Base-by-base conservation (phyloP, 257 asterid genomes). In the Fraxinus anomala region DNA sequence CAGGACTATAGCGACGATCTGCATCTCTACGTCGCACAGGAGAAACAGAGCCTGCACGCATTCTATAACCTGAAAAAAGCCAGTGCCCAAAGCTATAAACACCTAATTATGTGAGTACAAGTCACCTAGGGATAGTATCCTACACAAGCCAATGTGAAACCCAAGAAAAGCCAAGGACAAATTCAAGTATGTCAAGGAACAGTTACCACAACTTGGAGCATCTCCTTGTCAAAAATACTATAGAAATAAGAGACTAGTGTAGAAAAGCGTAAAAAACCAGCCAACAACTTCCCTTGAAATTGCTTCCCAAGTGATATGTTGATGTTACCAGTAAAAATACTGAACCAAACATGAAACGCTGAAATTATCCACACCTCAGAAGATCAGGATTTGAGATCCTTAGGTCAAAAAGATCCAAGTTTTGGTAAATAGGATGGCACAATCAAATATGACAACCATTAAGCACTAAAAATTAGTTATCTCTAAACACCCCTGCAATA, bases 21-120 rank as follows among this genome's bases (percentile, higher is more conserved):
- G 87, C 87, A 82, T 80, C 88, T 87, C 96, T 88, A 88, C 83
- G 92, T 68, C 86, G 93, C 78, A 79, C 83, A 74, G 97, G 97
- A 83, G 98, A 89, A 83, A 75, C 85, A 83, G 97, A 94, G 88
- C 90, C 96, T 86, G 92, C 85, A 80, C 84, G 93, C 86, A 81
- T 83, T 91, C 93, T 91, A 92, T 87, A 88, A 81, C 97, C 98
- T 93, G 97, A 88, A 91, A 92, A 86, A 87, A 89, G 83, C 91
- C 91, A 87, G 92, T 78, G 83, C 86, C 91, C 89, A 87, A 80
- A 83, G 75, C 85, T 77, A 78, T 88, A 82, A 83, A 89, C 87
- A 75, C 86, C 89, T 86, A 80, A 82, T 83, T 80, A 81, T 70
- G 80, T 33, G 79, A 84, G 86, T 74, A 80, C 76, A 86, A 66